Base-by-base conservation (phyloP, 805 yeast genomes). In the Lipomyces orientalis region DNA sequence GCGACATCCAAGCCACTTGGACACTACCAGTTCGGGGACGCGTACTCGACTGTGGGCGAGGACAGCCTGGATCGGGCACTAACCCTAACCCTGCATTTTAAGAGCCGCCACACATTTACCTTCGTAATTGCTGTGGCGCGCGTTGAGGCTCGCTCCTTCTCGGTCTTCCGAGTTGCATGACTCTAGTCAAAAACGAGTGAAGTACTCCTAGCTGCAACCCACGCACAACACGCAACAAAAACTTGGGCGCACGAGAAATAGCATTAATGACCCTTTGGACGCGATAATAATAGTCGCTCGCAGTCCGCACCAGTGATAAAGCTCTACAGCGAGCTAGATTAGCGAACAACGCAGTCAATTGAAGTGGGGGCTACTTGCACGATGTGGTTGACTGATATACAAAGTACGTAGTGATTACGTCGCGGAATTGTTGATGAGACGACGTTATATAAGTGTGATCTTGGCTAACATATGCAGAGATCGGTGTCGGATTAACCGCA, bases 401-500 rank as follows among this genome's bases (percentile, higher is more conserved):
- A 79, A 67, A 79, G 81, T 79, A 74, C 72, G 81, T 61, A 68
- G 68, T 71, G 4, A 73, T 37, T 12, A 25, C 19, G 29, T 33
- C 33, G 10, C 31, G 16, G 55, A 52, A 43, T 43, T 43, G 19
- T 3, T 9, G 7, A 29, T 33, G 29, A 29, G 5, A 19, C 55
- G 55, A 8, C 34, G 16, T 25, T 31, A 31, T n/a, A 52, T 16
- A 25, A 7, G 7, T 16, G 19, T 31, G 19, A n/a, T 43, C n/a
- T 1, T 16, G 9, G n/a, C 55, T 52, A 52, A 52, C 55, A 31
- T 8, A 52, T 52, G 29, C 68, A 91, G 97, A 93, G 79, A 88
- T 89, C 75, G 98, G 98, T 49, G 97, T 91, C 22, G 97, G 91
- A 1, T 89, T 93, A 82, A 91, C 97, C 3, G 93, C 96, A 19